A percentile compares a stretch with the other conserved stretches of the same genome.
Conservation (phyloP, 805 yeast species). For the Jamesozyma jinghongensis region DNA sequence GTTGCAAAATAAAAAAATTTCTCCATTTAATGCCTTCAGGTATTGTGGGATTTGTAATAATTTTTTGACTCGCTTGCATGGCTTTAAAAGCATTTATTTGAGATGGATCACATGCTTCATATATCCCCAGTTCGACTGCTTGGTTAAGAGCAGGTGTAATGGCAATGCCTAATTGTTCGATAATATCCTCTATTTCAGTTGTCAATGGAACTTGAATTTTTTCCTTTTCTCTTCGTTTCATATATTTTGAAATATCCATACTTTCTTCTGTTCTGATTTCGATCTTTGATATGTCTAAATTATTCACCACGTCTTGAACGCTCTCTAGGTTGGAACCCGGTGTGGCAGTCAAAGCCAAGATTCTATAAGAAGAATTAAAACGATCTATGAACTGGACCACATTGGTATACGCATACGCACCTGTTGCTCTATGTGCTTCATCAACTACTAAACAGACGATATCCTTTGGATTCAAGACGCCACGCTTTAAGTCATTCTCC, state of each 20-base stretch:
- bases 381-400: constrained; percentile 61
- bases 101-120: constrained; percentile 57
- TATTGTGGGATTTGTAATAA: constrained; percentile 43
- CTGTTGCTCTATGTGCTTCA: constrained; percentile 92
- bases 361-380: constrained; percentile 57
- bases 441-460: constrained; percentile 76
- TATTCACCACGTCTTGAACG: constrained; percentile 75
- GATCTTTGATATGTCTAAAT: constrained; percentile 61
- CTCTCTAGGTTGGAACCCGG: constrained; percentile 85
- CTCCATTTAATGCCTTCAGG: constrained; percentile 72
- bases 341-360: constrained; percentile 89
- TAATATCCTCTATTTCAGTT: constrained; percentile 46
- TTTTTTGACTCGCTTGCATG: constrained; percentile 55
- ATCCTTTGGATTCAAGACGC: constrained; percentile 65
- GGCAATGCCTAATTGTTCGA: constrained; percentile 51
- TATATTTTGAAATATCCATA: constrained; percentile 67
- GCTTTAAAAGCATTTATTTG: constrained; percentile 62
- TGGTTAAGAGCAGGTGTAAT: constrained; percentile 54
- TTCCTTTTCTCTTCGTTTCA: constrained; percentile 57
- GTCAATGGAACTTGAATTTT: constrained; percentile 48
- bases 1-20: constrained; percentile 43
- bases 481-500: constrained; percentile 75
- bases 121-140: constrained; percentile 55
- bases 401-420: constrained; percentile 80
- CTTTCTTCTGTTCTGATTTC: constrained; percentile 84